Conservation (phyloP, 371 early-diverging fungal genomes). For the Mortierella sp. region DNA sequence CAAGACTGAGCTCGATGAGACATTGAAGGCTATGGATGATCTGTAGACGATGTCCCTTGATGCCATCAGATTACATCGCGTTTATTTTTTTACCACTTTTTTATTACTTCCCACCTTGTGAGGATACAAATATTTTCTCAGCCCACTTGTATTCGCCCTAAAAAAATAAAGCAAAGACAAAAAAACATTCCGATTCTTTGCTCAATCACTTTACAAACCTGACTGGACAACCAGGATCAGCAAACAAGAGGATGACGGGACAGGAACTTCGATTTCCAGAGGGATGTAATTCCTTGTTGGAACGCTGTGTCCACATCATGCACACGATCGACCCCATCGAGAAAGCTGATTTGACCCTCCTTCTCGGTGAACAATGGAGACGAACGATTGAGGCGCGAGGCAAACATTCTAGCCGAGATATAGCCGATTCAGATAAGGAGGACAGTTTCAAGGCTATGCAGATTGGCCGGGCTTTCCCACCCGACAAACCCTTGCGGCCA, state of each 20-base stretch:
- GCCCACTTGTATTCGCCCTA: too few relatives aligned
- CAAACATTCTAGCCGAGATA: neutral
- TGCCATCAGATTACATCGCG: neutral
- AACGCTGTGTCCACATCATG: conserved; percentile 54
- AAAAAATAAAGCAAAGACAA: too few relatives aligned
- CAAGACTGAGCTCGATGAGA: conserved; percentile 40
- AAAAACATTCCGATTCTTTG: too few relatives aligned
- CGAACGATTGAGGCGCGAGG: conserved; percentile 24
- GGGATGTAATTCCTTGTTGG: conserved; percentile 45
- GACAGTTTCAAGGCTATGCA: conserved; percentile 5
- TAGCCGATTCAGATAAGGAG: neutral
- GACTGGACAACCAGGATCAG: neutral
- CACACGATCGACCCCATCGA: conserved; percentile 53
- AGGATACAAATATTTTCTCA: neutral
- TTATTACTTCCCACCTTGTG: neutral
- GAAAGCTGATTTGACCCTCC: conserved; percentile 49
- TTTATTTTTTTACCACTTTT: neutral
- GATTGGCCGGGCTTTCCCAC: conserved; percentile 56
- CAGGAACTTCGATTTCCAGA: conserved; percentile 28
- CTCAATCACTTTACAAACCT: too few relatives aligned
- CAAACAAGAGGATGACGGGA: neutral
- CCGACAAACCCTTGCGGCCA: conserved; percentile 60
- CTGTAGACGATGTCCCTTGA: conserved; percentile 14
- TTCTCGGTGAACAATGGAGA: conserved; percentile 51
- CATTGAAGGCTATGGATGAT: conserved; percentile 29